phyloP scores from a whole-genome alignment of 805 yeast species.

The Candida sanyiensis region DNA sequence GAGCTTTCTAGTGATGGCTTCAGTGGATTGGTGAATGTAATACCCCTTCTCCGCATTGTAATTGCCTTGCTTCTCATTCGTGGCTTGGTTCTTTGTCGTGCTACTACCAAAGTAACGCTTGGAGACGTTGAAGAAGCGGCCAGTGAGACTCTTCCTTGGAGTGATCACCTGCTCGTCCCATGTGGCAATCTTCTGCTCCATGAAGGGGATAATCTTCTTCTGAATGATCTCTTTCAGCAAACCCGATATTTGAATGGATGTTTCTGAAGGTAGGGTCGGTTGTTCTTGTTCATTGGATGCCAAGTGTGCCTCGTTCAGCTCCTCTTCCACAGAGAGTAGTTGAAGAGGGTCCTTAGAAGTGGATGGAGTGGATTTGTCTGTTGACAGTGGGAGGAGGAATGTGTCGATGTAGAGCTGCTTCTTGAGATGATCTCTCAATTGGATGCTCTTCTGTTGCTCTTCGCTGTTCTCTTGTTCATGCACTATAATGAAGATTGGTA shows the following conservation, averaged over 20 bases:
- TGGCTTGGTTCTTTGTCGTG: constrained; percentile 18
- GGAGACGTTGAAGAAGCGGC: constrained; percentile 64
- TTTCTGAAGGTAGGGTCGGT: constrained; percentile 13
- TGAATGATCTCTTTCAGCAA: constrained; percentile 31
- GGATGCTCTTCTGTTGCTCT: constrained; percentile 38
- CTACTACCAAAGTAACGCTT: constrained; percentile 43
- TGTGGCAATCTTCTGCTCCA: constrained; percentile 71
- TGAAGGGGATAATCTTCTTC: constrained; percentile 55
- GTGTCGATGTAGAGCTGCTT: constrained; percentile 34
- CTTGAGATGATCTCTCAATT: constrained; percentile 30
- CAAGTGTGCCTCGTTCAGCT: constrained; percentile 25
- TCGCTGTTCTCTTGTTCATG: constrained; percentile 42
- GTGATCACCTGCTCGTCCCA: constrained; percentile 84
- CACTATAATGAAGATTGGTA: constrained; percentile 46
- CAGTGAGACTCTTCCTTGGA: constrained; percentile 72
- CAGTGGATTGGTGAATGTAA: constrained; percentile 59
- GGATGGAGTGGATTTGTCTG: constrained; percentile 12
- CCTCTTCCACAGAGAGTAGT: constrained; percentile 41
- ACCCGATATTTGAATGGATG: constrained; percentile 16
- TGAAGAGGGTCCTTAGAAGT: constrained; percentile 29
- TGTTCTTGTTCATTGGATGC: constrained; percentile 8
- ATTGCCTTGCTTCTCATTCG: constrained; percentile 24
- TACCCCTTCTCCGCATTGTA: constrained; percentile 50
- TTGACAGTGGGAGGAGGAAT: constrained; percentile 16
- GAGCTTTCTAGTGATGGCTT: constrained; percentile 68